Evolutionary conservation across 2,329 filamentous ascomycete genomes (phyloP).

Genomic region (Alternaria consortialis): DNA sequence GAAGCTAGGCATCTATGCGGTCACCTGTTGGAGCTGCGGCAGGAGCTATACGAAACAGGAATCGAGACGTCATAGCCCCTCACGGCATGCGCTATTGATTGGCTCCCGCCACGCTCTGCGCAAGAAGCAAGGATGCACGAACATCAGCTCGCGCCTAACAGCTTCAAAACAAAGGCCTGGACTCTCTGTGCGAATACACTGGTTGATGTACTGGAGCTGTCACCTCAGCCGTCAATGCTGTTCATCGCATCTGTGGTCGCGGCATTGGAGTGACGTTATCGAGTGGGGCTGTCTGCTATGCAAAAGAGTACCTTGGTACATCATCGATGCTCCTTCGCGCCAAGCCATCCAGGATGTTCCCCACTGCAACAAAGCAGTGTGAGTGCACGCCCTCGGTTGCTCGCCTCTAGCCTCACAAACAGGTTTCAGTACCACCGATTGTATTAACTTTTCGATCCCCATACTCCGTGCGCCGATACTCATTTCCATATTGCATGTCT

Average conservation of each 20-base stretch:
- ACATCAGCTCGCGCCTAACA: conserved; percentile 11
- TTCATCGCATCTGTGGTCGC: not conserved
- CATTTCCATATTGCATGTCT: conserved; percentile 1
- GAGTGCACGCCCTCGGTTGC: conserved; percentile 9
- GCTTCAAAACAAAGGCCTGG: not conserved
- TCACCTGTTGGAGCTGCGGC: conserved; percentile 37
- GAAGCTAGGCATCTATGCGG: conserved; percentile 34
- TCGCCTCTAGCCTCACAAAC: conserved; percentile 23
- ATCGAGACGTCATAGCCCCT: conserved; percentile 42
- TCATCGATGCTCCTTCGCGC: conserved; percentile 12
- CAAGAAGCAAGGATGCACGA: conserved; percentile 12
- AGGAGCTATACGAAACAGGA: conserved; percentile 38
- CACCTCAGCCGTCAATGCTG: not conserved
- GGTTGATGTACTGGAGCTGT: not conserved
- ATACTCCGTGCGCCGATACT: not conserved
- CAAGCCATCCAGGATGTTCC: conserved; percentile 22
- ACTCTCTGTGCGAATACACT: not conserved
- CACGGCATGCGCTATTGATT: conserved; percentile 35
- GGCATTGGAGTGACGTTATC: not conserved
- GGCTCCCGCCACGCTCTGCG: conserved; percentile 19
- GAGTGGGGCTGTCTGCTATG: not conserved
- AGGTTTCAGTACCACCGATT: conserved; percentile 23
- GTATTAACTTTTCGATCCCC: conserved; percentile 14
- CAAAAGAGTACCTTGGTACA: conserved; percentile 14
- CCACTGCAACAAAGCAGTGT: conserved; percentile 22